These are phyloP conservation scores for Eucalyptus regnans DNA, from an alignment of 345 rosid genomes.

Conservation along the genomic window DNA sequence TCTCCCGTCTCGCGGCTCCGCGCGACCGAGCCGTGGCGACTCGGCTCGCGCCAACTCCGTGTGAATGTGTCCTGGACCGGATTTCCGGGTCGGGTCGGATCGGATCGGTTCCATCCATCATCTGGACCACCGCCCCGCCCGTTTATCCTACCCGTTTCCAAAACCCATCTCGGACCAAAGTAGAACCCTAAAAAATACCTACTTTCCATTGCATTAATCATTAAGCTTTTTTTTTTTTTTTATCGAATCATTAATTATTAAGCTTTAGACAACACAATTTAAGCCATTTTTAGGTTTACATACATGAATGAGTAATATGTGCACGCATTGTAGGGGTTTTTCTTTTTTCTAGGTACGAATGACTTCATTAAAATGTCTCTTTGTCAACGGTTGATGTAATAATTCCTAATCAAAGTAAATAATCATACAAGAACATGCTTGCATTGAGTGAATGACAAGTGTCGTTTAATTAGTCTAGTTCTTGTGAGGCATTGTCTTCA, in stretches of 20 bases:
- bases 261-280: not conserved
- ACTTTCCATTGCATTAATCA: not conserved
- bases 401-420: not conserved
- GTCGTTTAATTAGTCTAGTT: not conserved
- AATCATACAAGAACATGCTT: not conserved
- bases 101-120: not conserved
- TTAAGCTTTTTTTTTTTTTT: not conserved
- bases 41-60: not conserved
- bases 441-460: not conserved
- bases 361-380: not conserved
- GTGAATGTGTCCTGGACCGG: not conserved
- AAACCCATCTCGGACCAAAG: not conserved
- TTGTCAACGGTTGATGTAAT: fast-evolving
- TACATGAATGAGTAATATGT: not conserved
- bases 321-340: not conserved
- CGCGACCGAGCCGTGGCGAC: not conserved
- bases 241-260: not conserved
- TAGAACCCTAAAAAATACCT: not conserved
- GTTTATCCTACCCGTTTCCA: not conserved
- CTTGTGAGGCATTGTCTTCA: not conserved
- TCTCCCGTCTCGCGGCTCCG: constrained; percentile 8
- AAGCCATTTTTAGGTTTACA: not conserved
- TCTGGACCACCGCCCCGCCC: not conserved
- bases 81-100: not conserved
- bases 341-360: fast-evolving